Evolutionary conservation across 2,329 filamentous ascomycete species (phyloP).

Genomic region (Colletotrichum phormii): DNA sequence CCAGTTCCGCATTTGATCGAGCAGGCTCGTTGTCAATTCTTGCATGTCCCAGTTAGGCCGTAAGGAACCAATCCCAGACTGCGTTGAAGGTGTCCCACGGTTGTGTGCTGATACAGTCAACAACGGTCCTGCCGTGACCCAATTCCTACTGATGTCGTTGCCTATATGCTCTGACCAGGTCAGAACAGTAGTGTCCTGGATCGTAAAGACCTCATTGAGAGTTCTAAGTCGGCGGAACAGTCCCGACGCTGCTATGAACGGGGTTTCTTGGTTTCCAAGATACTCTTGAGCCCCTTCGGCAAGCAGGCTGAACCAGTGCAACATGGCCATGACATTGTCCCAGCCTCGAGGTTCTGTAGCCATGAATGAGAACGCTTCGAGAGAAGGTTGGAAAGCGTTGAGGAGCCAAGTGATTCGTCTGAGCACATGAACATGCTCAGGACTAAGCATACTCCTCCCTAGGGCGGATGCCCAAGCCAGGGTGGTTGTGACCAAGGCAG

Average conservation of each 20-base stretch:
- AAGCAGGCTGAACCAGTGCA: constrained; percentile 13
- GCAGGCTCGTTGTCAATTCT: constrained; percentile 46
- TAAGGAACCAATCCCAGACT: constrained; percentile 50
- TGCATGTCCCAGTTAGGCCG: constrained; percentile 46
- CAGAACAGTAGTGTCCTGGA: constrained; percentile 46
- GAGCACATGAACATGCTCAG: constrained; percentile 42
- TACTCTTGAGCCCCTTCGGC: constrained; percentile 25
- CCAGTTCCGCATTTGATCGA: constrained; percentile 48
- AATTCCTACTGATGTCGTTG: constrained; percentile 58
- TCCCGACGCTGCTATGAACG: constrained; percentile 3
- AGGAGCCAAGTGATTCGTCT: constrained; percentile 34
- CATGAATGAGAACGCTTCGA: constrained; percentile 36
- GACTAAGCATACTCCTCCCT: constrained; percentile 20
- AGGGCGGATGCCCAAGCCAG: constrained; percentile 38
- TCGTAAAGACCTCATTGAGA: constrained; percentile 5
- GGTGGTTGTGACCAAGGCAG: constrained; percentile 37
- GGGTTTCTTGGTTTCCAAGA: constrained; percentile 8
- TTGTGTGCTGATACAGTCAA: constrained; percentile 54
- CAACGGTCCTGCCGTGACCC: constrained; percentile 48
- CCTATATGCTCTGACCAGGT: constrained; percentile 56
- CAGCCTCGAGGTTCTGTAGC: constrained; percentile 1
- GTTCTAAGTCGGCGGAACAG: constrained; percentile 40
- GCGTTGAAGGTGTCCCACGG: constrained; percentile 45
- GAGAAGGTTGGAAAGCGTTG: constrained; percentile 38
- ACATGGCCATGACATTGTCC: constrained; percentile 19